Percentiles rank a stretch among this genome's conserved stretches.
phyloP scores from a whole-genome alignment of 352 stramenopile species.

The Pythium periplocum region DNA sequence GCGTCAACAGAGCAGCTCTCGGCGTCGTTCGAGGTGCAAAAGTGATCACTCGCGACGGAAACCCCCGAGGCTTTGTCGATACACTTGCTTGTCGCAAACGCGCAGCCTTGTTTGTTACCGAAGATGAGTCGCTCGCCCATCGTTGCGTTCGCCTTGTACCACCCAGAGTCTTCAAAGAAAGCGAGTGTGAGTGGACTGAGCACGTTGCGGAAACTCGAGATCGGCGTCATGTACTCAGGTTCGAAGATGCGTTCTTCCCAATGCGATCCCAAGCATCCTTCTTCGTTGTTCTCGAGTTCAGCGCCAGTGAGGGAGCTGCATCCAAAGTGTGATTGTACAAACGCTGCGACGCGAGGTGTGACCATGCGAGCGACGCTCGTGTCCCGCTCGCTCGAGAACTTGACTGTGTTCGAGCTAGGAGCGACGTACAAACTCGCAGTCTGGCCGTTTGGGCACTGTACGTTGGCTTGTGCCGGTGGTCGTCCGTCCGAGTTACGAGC shows the following conservation, averaged over 20 bases:
- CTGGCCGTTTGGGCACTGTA: slow-evolving; percentile 52
- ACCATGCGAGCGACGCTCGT: slow-evolving; percentile 62
- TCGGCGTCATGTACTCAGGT: slow-evolving; percentile 74
- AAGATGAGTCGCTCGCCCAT: slow-evolving; percentile 57
- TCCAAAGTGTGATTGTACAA: slow-evolving; percentile 62
- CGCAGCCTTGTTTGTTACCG: slow-evolving; percentile 54
- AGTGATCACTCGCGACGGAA: slow-evolving; percentile 52
- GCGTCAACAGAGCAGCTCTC: slow-evolving; percentile 79
- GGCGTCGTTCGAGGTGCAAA: slow-evolving; percentile 41
- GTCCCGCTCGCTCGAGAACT: slow-evolving; percentile 48
- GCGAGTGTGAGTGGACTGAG: slow-evolving; percentile 67
- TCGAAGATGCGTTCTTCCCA: slow-evolving; percentile 85
- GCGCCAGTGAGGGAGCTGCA: slow-evolving; percentile 50
- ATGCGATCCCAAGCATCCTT: slow-evolving; percentile 69
- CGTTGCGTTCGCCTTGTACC: slow-evolving; percentile 62
- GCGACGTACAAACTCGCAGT: slow-evolving; percentile 29
- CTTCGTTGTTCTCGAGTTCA: slow-evolving; percentile 76
- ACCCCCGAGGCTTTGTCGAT: slow-evolving; percentile 43
- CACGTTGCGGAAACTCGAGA: slow-evolving; percentile 72
- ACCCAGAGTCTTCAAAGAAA: slow-evolving; percentile 81
- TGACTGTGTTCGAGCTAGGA: slow-evolving; percentile 33
- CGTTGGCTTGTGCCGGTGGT: slow-evolving; percentile 18
- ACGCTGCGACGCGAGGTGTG: slow-evolving; percentile 51
- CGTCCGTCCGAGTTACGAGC: slow-evolving; percentile 36
- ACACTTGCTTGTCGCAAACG: slow-evolving; percentile 62